Percentiles rank a stretch among this genome's conserved stretches.
These are phyloP conservation scores for Ogataea dorogensis DNA, from an alignment of 805 yeast species.

Conservation along the genomic window DNA sequence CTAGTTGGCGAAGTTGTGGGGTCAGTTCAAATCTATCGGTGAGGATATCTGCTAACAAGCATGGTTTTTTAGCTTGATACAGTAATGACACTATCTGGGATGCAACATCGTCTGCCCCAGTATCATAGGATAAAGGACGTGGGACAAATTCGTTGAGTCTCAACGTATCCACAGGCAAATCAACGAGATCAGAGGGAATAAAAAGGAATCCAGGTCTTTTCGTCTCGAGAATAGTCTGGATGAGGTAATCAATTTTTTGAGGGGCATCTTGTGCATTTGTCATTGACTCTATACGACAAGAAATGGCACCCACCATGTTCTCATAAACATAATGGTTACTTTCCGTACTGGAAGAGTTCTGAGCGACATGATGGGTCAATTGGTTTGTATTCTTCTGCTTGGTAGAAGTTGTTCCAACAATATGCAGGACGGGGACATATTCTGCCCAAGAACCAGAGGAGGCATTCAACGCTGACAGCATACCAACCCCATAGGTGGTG, in stretches of 20 bases:
- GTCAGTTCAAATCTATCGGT: conserved; percentile 59
- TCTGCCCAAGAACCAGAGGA: conserved; percentile 82
- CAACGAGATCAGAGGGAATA: conserved; percentile 70
- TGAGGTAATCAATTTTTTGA: conserved; percentile 65
- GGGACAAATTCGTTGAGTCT: conserved; percentile 17
- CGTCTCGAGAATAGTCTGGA: conserved; percentile 49
- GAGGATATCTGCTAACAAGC: conserved; percentile 68
- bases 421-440: conserved; percentile 73
- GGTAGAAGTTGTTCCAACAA: conserved; percentile 75
- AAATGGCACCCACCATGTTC: conserved; percentile 53
- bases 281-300: conserved; percentile 56
- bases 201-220: conserved; percentile 82
- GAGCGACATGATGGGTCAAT: conserved; percentile 62
- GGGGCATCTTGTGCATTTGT: conserved; percentile 47
- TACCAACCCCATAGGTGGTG: conserved; percentile 90
- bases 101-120: conserved; percentile 29
- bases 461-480: conserved; percentile 80
- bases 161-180: conserved; percentile 38
- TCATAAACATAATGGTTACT: conserved; percentile 67
- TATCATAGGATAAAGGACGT: no score
- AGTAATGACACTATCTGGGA: conserved; percentile 47
- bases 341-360: conserved; percentile 40
- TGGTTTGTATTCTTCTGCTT: conserved; percentile 23
- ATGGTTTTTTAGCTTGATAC: conserved; percentile 55
- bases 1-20: conserved; percentile 46